Conservation (phyloP, 2,329 filamentous ascomycete genomes). For the Iodosphaeria phyllophila region DNA sequence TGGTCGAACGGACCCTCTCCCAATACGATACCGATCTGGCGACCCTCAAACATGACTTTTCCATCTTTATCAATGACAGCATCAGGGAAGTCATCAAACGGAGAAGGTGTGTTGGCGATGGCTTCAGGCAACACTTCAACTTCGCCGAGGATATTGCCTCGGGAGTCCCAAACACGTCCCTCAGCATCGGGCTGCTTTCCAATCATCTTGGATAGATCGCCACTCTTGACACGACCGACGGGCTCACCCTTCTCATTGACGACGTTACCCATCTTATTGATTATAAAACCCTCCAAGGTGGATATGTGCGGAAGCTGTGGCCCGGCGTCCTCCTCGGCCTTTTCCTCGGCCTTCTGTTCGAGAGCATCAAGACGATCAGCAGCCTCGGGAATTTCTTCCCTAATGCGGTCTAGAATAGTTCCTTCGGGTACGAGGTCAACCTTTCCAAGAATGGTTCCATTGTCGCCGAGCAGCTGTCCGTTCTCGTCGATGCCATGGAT, state of each 20-base stretch:
- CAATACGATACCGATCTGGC: slow-evolving; percentile 17
- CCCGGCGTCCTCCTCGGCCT: slow-evolving; percentile 8
- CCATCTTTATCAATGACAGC: slow-evolving; percentile 17
- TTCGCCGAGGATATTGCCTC: slow-evolving; percentile 15
- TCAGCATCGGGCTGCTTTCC: slow-evolving; percentile 23
- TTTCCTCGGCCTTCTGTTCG: slow-evolving; percentile 7
- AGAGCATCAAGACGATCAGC: slow-evolving; percentile 13
- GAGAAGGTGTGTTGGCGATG: slow-evolving; percentile 13
- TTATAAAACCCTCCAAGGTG: slow-evolving; percentile 19
- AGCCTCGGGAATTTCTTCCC: slow-evolving; percentile 13
- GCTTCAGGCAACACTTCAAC: slow-evolving; percentile 21
- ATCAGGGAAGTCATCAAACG: slow-evolving; percentile 18
- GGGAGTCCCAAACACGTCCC: slow-evolving; percentile 19
- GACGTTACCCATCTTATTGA: slow-evolving; percentile 25
- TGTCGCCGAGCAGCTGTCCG: slow-evolving; percentile 47
- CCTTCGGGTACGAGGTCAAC: slow-evolving; percentile 30
- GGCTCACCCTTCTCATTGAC: slow-evolving; percentile 23
- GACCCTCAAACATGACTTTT: slow-evolving; percentile 17
- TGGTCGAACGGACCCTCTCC: slow-evolving; percentile 18
- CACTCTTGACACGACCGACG: slow-evolving; percentile 21
- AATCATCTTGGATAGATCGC: slow-evolving; percentile 20
- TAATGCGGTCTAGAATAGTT: slow-evolving; percentile 16
- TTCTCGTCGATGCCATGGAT: slow-evolving; percentile 48
- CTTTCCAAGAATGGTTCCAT: slow-evolving; percentile 44
- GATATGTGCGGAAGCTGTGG: slow-evolving; percentile 10